These are phyloP conservation scores for Pseudocercospora crystallina DNA, from an alignment of 2,329 filamentous ascomycete species.

Conservation along the genomic window DNA sequence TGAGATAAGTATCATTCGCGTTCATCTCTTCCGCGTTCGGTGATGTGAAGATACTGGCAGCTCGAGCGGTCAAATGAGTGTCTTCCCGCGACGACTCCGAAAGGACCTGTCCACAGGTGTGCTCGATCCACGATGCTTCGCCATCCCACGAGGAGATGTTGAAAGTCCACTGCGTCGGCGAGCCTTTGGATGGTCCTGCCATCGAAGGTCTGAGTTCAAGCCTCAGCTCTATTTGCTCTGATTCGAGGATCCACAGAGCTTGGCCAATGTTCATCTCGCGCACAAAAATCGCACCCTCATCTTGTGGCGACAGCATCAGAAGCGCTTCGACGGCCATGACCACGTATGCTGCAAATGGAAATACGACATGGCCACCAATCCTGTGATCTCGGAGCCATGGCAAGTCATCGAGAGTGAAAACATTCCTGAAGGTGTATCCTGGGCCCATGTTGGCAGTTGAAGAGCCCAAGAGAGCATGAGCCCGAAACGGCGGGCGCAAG, in stretches of 20 bases:
- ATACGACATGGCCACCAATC: constrained; percentile 32
- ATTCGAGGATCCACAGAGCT: not conserved
- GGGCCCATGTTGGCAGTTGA: not conserved
- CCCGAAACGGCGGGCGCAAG: too few relatives aligned
- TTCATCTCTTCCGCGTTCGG: too few relatives aligned
- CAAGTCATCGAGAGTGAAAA: constrained; percentile 12
- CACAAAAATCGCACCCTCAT: not conserved
- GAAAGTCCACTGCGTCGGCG: not conserved
- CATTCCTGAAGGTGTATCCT: not conserved
- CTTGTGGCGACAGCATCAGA: not conserved
- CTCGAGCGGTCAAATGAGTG: too few relatives aligned
- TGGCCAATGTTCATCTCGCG: not conserved
- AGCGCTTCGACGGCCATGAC: not conserved
- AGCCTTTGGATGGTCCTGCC: not conserved
- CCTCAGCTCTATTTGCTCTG: not conserved
- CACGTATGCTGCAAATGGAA: constrained; percentile 30
- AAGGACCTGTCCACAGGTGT: too few relatives aligned
- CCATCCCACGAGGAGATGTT: not conserved
- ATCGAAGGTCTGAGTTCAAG: not conserved
- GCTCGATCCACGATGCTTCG: too few relatives aligned
- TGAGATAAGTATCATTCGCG: too few relatives aligned
- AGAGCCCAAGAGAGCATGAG: not conserved
- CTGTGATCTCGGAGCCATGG: constrained; percentile 20
- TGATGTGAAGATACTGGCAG: too few relatives aligned
- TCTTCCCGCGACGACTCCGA: too few relatives aligned